Percentiles rank a stretch among this genome's conserved stretches.
phyloP scores from a whole-genome alignment of 768 basidiomycete genomes.

The Tylopilus subfusipes region DNA sequence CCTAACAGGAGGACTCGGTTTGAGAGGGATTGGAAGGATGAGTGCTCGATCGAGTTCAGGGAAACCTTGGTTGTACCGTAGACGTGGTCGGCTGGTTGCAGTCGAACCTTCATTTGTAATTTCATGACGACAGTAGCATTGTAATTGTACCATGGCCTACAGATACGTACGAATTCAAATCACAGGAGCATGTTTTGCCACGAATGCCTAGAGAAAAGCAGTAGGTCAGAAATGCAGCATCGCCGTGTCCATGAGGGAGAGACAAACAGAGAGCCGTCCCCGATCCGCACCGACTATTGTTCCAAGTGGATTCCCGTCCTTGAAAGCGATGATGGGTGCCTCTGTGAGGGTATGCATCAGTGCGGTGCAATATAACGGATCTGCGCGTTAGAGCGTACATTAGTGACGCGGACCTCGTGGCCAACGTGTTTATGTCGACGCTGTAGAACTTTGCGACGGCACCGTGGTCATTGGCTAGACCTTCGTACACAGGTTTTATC shows the following conservation, averaged over 20 bases:
- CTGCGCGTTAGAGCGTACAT: neutral
- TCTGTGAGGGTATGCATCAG: neutral
- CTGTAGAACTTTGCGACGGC: neutral
- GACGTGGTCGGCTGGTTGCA: neutral
- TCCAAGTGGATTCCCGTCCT: neutral
- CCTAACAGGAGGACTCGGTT: slow-evolving; percentile 62
- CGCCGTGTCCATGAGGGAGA: neutral
- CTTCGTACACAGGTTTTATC: slow-evolving; percentile 2
- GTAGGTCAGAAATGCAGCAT: neutral
- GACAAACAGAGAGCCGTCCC: neutral
- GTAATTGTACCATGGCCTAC: neutral
- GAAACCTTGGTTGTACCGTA: slow-evolving; percentile 66
- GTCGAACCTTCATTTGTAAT: too few species aligned
- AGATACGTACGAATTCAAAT: neutral
- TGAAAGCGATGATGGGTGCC: neutral
- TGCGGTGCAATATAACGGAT: neutral
- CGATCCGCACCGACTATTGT: neutral
- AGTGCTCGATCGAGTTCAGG: slow-evolving; percentile 43
- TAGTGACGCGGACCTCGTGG: neutral
- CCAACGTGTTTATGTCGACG: slow-evolving; percentile 34
- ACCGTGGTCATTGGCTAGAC: slow-evolving; percentile 1
- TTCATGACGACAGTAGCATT: neutral
- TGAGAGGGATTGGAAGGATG: slow-evolving; percentile 35
- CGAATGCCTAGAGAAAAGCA: neutral
- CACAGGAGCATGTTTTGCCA: neutral